Evolutionary conservation across 352 stramenopile species (phyloP).

Genomic region (Phytophthora pseudosyringae): DNA sequence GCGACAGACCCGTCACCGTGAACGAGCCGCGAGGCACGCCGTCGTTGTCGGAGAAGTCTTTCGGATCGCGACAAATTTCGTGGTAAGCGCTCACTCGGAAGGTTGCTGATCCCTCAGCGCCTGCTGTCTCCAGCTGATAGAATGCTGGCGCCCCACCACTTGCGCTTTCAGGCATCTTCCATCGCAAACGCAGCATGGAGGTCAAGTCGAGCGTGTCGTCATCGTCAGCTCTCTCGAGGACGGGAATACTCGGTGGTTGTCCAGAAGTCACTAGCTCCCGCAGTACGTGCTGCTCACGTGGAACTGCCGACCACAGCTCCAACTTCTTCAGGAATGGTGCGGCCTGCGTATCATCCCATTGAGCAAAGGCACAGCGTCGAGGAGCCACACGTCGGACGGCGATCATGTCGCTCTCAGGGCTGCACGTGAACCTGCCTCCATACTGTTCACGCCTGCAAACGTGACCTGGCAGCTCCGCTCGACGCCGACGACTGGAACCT

Average conservation of each 20-base stretch:
- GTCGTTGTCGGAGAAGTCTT: constrained; percentile 82
- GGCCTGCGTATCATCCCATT: constrained; percentile 69
- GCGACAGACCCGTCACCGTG: constrained; percentile 62
- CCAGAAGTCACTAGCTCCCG: constrained; percentile 73
- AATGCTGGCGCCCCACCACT: constrained; percentile 79
- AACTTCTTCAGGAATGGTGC: constrained; percentile 68
- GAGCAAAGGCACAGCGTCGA: constrained; percentile 57
- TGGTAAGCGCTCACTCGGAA: constrained; percentile 77
- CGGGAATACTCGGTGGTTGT: constrained; percentile 58
- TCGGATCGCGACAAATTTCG: constrained; percentile 90
- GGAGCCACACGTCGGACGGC: constrained; percentile 62
- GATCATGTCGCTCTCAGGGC: constrained; percentile 73
- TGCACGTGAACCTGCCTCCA: constrained; percentile 53
- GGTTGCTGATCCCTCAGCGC: constrained; percentile 67
- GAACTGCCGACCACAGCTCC: constrained; percentile 73
- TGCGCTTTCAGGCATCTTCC: constrained; percentile 61
- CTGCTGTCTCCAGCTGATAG: constrained; percentile 83
- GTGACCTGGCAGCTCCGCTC: constrained; percentile 74
- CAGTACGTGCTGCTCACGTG: constrained; percentile 74
- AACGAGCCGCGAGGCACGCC: constrained; percentile 82
- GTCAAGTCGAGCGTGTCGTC: constrained; percentile 62
- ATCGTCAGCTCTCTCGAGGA: constrained; percentile 53
- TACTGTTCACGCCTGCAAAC: constrained; percentile 63
- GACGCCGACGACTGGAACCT: constrained; percentile 49
- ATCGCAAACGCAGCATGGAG: constrained; percentile 70